Base-by-base conservation (phyloP, 331 rosid species). In the Pyrus hybrid region DNA sequence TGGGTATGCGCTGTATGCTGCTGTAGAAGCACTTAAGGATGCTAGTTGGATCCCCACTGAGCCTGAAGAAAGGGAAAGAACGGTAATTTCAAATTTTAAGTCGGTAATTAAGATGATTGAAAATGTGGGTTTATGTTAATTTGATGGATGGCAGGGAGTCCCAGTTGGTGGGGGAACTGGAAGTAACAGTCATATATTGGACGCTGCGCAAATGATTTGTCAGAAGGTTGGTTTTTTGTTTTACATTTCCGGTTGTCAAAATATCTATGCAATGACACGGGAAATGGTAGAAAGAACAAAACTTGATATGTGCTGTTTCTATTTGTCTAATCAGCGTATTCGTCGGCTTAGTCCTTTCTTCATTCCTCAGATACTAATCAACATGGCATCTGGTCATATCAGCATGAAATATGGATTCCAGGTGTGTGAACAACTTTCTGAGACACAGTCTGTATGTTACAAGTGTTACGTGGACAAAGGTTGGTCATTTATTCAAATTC, bases 381-480 rank as follows among this genome's bases (percentile, higher is more conserved):
- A 94, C 84, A 91, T 94, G 98, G 98, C 98, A 64, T 86, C 97
- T 33, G 97, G 98, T 68, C 98, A 91, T 45, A 86, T 94, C 82
- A 91, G 97, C 97, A 94, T 94, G 95, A 94, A 87, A 79, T 94
- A 91, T 81, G 96, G 97, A 49, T 90, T 94, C 80, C 96, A 94
- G 95, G 98, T 94, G 80, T 30, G n/a, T 68, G 32, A 25, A 35
- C 68, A 29, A 35, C 76, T 80, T 79, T 54, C 66, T n/a, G 32
- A 63, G 73, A 75, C 61, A 17, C 75, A 79, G 53, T 70, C 30
- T 41, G 45, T 22, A 51, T 18, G 68, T 74, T 64, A 64, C 71
- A 73, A 41, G 49, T 22, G 9, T 23, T 30, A 11, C 14, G 23
- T 47, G 35, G 56, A 53, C 71, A 77, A 49, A 11, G 69, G 68